These are phyloP conservation scores for Atkinsonella hypoxylon DNA, from an alignment of 2,329 filamentous ascomycete species.

Conservation along the genomic window DNA sequence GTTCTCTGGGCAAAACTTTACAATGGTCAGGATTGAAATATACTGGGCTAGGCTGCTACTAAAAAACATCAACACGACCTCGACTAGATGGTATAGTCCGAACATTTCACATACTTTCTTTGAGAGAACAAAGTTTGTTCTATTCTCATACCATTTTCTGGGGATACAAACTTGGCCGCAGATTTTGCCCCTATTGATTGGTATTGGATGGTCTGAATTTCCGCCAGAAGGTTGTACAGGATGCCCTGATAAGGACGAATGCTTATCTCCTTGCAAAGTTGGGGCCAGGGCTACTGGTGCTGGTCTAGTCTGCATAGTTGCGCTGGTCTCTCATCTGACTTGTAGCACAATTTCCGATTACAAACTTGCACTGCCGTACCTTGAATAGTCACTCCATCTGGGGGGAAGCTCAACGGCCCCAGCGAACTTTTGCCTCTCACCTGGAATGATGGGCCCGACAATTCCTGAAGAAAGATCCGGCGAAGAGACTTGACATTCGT, in stretches of 20 bases:
- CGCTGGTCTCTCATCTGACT: background rate
- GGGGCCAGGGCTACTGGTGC: background rate
- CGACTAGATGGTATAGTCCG: too few relatives aligned
- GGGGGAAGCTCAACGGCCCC: background rate
- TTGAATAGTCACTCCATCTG: background rate
- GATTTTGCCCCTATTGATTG: background rate
- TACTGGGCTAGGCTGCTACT: too few relatives aligned
- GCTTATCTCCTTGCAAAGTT: background rate
- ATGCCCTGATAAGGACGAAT: background rate
- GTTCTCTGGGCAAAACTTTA: background rate
- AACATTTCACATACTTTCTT: too few relatives aligned
- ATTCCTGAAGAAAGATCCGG: background rate
- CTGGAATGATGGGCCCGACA: background rate
- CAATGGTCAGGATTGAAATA: too few relatives aligned
- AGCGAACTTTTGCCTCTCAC: background rate
- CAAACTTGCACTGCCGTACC: background rate
- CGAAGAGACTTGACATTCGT: background rate
- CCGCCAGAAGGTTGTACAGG: background rate
- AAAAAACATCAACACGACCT: too few relatives aligned
- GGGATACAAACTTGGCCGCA: background rate
- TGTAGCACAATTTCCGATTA: background rate
- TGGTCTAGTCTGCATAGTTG: background rate
- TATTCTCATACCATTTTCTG: background rate
- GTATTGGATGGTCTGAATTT: background rate
- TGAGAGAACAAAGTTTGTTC: background rate